Conservation (phyloP, 371 early-diverging fungal species). For the Mortierella sp. region DNA sequence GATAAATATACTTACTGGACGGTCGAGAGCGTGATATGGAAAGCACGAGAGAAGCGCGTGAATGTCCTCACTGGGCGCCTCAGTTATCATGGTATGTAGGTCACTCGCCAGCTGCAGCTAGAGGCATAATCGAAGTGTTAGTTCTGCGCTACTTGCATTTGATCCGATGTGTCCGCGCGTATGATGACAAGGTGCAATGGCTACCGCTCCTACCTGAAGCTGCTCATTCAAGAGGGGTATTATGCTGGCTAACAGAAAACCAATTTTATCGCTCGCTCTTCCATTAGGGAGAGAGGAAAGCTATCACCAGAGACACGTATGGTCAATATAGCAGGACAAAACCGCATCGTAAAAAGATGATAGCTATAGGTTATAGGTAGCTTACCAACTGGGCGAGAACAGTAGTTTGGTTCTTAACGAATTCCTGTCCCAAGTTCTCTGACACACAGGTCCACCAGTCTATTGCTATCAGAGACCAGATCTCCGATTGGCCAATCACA, state of each 20-base stretch:
- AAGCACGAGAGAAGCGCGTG: slow-evolving; percentile 21
- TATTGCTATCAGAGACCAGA: slow-evolving; percentile 28
- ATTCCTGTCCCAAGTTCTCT: slow-evolving; percentile 23
- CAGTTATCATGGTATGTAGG: background rate
- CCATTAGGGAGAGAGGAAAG: slow-evolving; percentile 30
- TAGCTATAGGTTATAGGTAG: too few relatives aligned
- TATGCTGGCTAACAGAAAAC: slow-evolving; percentile 19
- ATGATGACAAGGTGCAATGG: too few relatives aligned
- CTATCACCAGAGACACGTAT: background rate
- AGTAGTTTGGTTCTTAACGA: slow-evolving; percentile 10
- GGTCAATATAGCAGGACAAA: background rate
- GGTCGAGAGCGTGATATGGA: slow-evolving; percentile 19
- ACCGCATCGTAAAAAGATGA: background rate
- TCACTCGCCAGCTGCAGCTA: background rate
- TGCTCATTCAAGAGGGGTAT: slow-evolving; percentile 12
- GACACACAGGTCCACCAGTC: slow-evolving; percentile 51
- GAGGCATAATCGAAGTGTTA: too few relatives aligned
- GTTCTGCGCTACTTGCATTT: background rate
- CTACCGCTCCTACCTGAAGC: slow-evolving; percentile 14
- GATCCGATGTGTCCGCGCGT: too few relatives aligned
- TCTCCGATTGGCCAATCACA: slow-evolving; percentile 25
- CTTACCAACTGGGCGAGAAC: slow-evolving; percentile 31
- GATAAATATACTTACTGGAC: slow-evolving; percentile 14
- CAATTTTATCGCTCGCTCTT: slow-evolving; percentile 15
- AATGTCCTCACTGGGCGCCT: background rate